Conservation (phyloP, 2,329 filamentous ascomycete species). For the Cordyceps tenuipes region DNA sequence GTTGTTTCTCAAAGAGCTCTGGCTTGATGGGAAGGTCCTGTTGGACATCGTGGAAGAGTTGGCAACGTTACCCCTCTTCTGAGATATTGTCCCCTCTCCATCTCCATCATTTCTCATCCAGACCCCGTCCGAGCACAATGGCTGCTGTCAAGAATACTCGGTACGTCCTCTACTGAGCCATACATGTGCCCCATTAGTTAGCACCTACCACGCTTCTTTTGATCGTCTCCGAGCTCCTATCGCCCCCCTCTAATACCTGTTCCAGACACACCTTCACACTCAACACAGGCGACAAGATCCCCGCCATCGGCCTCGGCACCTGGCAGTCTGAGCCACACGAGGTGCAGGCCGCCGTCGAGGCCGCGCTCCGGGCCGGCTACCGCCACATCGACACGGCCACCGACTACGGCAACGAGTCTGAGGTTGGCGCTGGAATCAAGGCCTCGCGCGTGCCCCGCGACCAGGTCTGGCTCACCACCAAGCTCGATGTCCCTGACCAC, state of each 20-base stretch:
- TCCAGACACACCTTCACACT: constrained; percentile 48
- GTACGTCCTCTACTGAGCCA: constrained; percentile 12
- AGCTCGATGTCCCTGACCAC: constrained; percentile 75
- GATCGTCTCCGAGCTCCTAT: neutral
- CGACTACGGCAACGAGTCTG: constrained; percentile 68
- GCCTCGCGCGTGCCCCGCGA: constrained; percentile 56
- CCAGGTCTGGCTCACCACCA: constrained; percentile 68
- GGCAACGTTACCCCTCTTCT: too few species aligned
- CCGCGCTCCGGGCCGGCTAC: constrained; percentile 60
- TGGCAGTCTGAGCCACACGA: constrained; percentile 68
- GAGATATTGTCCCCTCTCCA: too few species aligned
- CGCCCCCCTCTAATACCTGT: neutral
- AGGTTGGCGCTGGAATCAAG: constrained; percentile 58
- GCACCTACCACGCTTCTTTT: neutral
- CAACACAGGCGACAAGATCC: constrained; percentile 71
- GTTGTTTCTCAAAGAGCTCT: too few species aligned
- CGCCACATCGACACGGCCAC: constrained; percentile 70
- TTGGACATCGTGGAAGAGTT: too few species aligned
- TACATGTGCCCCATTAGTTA: constrained; percentile 10
- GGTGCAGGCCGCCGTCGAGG: constrained; percentile 62
- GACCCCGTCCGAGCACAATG: constrained; percentile 15
- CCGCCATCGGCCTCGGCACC: constrained; percentile 67
- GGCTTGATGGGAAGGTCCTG: too few species aligned
- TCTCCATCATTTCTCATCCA: neutral
- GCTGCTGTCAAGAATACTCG: constrained; percentile 22